Percentiles rank a stretch among this genome's conserved stretches.
Evolutionary conservation across 192 early-diverging fungal species (phyloP).

Genomic region (Coemansia sp.): DNA sequence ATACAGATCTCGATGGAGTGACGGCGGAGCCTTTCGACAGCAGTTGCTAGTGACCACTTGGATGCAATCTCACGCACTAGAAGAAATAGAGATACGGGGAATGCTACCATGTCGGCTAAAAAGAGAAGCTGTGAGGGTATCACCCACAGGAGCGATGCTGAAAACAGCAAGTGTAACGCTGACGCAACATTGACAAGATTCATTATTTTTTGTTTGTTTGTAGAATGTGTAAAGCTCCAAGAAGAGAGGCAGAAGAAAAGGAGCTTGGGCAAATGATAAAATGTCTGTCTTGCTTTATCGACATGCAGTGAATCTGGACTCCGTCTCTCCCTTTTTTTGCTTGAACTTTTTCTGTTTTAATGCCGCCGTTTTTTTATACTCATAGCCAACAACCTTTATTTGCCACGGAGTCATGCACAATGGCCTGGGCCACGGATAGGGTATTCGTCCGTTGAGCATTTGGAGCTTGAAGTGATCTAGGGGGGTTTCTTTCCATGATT

Average conservation of each 20-base stretch:
- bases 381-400: neutral
- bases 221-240: neutral
- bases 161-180: constrained; percentile 36
- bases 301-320: neutral
- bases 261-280: neutral
- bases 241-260: neutral
- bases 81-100: constrained; percentile 43
- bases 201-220: constrained; percentile 3
- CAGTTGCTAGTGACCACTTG: constrained; percentile 12
- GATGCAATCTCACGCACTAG: constrained; percentile 35
- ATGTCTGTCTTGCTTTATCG: neutral
- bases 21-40: constrained; percentile 2
- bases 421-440: neutral
- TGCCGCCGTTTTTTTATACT: too few species aligned
- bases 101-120: constrained; percentile 45
- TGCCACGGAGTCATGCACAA: neutral
- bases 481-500: neutral
- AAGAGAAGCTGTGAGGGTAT: constrained; percentile 39
- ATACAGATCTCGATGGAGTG: constrained; percentile 5
- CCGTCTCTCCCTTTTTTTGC: neutral
- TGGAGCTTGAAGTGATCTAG: neutral
- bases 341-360: too few species aligned
- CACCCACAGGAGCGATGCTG: constrained; percentile 45
- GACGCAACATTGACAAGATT: constrained; percentile 27
- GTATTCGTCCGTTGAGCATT: neutral